Percentiles rank a stretch among this genome's conserved stretches.
phyloP scores from a whole-genome alignment of 2,329 filamentous ascomycete species.

The Colletotrichum abscissum region DNA sequence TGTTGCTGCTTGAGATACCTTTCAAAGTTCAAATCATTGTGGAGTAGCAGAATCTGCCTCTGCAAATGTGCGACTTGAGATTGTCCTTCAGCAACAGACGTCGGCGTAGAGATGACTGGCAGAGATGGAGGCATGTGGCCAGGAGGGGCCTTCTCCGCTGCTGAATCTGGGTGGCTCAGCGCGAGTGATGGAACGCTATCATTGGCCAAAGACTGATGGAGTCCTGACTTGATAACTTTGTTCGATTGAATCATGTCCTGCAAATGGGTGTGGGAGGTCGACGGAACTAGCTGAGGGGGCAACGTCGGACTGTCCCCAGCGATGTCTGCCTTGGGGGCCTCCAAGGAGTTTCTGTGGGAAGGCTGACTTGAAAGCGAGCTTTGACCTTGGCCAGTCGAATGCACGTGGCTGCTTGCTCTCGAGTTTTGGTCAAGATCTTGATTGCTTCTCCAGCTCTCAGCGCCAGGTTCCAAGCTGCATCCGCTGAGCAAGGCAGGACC shows the following conservation, averaged over 20 bases:
- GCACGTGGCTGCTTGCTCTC: slow-evolving; percentile 50
- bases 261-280: slow-evolving; percentile 65
- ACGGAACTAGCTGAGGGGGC: slow-evolving; percentile 59
- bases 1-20: slow-evolving; percentile 87
- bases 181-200: slow-evolving; percentile 68
- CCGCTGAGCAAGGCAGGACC: slow-evolving; percentile 55
- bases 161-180: slow-evolving; percentile 61
- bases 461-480: slow-evolving; percentile 44
- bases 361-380: slow-evolving; percentile 64
- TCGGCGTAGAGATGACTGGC: slow-evolving; percentile 31
- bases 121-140: slow-evolving; percentile 43
- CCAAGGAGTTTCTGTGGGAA: slow-evolving; percentile 57
- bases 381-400: slow-evolving; percentile 52
- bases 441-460: slow-evolving; percentile 64
- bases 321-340: slow-evolving; percentile 44
- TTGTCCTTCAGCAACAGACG: slow-evolving; percentile 43
- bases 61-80: slow-evolving; percentile 69
- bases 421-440: slow-evolving; percentile 62
- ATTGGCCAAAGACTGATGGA: slow-evolving; percentile 67
- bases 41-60: slow-evolving; percentile 78
- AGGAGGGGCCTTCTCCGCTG: slow-evolving; percentile 49
- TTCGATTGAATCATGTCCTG: slow-evolving; percentile 72
- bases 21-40: slow-evolving; percentile 86
- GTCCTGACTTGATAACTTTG: slow-evolving; percentile 65
- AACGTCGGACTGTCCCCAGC: slow-evolving; percentile 72